Percentiles rank a stretch among this genome's conserved stretches.
Conservation (phyloP, 2,329 filamentous ascomycete species). For the Xylariaceae sp. region DNA sequence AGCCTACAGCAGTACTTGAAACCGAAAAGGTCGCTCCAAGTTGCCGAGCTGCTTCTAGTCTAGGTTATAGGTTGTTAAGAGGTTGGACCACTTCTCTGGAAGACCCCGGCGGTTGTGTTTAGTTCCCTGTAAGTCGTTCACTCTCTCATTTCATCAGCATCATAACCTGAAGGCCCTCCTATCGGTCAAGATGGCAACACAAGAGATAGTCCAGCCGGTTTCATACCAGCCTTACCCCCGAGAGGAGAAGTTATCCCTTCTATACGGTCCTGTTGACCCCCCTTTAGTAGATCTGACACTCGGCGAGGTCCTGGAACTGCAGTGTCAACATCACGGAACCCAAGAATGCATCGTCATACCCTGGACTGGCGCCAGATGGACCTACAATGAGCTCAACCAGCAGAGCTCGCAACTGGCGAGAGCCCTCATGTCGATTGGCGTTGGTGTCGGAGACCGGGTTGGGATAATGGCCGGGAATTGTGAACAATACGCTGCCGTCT, state of each 20-base stretch:
- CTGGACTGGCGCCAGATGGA: constrained; percentile 72
- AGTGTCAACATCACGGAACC: constrained; percentile 59
- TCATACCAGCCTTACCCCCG: constrained; percentile 15
- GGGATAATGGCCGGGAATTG: constrained; percentile 75
- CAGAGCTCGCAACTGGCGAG: constrained; percentile 58
- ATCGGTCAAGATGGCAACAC: constrained; percentile 27
- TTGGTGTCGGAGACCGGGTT: constrained; percentile 63
- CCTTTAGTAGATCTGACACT: constrained; percentile 67
- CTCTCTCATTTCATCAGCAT: too few relatives aligned
- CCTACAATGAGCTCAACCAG: constrained; percentile 59
- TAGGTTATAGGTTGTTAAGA: too few relatives aligned
- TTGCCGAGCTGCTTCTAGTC: too few relatives aligned
- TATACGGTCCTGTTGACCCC: constrained; percentile 64
- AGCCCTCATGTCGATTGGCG: constrained; percentile 61
- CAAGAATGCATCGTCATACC: constrained; percentile 67
- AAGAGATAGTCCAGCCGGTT: constrained; percentile 17
- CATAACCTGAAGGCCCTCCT: too few relatives aligned
- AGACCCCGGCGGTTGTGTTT: too few relatives aligned
- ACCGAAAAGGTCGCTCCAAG: too few relatives aligned
- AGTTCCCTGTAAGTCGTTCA: too few relatives aligned
- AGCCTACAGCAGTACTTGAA: too few relatives aligned
- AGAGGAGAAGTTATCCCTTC: constrained; percentile 47
- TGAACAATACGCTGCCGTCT: constrained; percentile 73
- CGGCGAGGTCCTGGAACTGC: constrained; percentile 65
- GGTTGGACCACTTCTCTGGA: too few relatives aligned